Conservation (phyloP, 1,284 basidiomycete species). For the Inonotus obliquus region DNA sequence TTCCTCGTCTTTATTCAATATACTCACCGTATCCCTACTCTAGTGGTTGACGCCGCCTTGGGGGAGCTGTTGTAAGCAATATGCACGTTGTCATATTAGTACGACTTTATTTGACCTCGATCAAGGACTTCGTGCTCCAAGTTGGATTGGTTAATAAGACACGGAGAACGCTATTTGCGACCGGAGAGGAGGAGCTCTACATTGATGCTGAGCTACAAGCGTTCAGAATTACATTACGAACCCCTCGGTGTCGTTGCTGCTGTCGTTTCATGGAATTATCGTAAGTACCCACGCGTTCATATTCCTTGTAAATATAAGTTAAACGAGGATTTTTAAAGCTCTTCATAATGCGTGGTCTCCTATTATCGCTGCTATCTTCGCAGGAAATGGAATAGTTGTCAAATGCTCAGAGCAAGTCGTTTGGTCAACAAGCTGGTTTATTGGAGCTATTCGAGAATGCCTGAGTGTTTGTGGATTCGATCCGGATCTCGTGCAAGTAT, state of each 20-base stretch:
- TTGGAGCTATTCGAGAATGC: slow-evolving; percentile 71
- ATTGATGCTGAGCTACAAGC: slow-evolving; percentile 84
- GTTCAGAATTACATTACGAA: slow-evolving; percentile 78
- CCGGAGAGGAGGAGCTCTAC: slow-evolving; percentile 72
- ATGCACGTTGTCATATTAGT: neutral
- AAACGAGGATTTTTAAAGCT: slow-evolving; percentile 39
- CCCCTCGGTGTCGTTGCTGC: slow-evolving; percentile 93
- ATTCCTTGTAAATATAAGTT: neutral
- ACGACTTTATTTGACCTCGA: slow-evolving; percentile 28
- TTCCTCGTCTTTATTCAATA: neutral
- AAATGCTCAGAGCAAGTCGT: slow-evolving; percentile 93
- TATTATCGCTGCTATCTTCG: slow-evolving; percentile 83
- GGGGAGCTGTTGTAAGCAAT: slow-evolving; percentile 69
- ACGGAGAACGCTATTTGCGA: slow-evolving; percentile 71
- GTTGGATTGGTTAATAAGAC: slow-evolving; percentile 79
- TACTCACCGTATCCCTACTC: neutral
- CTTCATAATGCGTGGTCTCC: slow-evolving; percentile 93
- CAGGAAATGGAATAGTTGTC: slow-evolving; percentile 87
- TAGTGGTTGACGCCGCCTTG: slow-evolving; percentile 85
- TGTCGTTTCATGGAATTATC: slow-evolving; percentile 93
- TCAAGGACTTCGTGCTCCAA: slow-evolving; percentile 75
- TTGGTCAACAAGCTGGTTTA: slow-evolving; percentile 84
- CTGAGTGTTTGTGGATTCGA: slow-evolving; percentile 76
- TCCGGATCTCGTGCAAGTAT: slow-evolving; percentile 75
- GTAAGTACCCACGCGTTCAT: slow-evolving; percentile 38